phyloP scores from a whole-genome alignment of 2,329 filamentous ascomycete genomes.

The Didymella keratinophila region DNA sequence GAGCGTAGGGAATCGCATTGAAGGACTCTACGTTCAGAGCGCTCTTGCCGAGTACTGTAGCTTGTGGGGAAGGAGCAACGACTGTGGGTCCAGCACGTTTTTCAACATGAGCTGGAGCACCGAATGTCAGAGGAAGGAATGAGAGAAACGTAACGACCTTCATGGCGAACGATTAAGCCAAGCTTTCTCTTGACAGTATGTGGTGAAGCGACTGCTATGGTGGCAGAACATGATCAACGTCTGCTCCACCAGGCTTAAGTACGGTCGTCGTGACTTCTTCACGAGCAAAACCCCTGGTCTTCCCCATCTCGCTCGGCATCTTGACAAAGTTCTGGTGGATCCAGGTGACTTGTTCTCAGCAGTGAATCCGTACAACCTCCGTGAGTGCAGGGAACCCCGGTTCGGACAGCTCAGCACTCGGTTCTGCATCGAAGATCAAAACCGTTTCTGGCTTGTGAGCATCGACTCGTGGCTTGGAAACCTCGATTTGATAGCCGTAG shows the following conservation, averaged over 20 bases:
- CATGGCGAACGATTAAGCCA: constrained; percentile 32
- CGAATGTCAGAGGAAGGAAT: constrained; percentile 40
- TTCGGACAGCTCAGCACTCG: background rate
- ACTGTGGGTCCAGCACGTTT: constrained; percentile 62
- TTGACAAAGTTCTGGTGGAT: constrained; percentile 5
- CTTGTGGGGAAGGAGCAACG: constrained; percentile 58
- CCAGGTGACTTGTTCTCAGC: constrained; percentile 15
- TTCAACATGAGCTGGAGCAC: constrained; percentile 51
- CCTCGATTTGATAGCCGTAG: background rate
- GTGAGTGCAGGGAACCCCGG: constrained; percentile 9
- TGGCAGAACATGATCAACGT: background rate
- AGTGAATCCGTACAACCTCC: constrained; percentile 6
- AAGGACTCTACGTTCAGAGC: constrained; percentile 68
- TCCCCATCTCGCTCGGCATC: constrained; percentile 11
- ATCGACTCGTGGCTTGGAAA: background rate
- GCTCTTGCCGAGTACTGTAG: constrained; percentile 63
- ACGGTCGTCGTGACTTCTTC: constrained; percentile 6
- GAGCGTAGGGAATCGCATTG: constrained; percentile 77
- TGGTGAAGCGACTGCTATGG: background rate
- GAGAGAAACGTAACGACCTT: constrained; percentile 34
- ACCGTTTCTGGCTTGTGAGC: constrained; percentile 1
- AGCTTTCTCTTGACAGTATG: background rate
- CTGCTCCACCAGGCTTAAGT: constrained; percentile 9
- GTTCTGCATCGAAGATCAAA: constrained; percentile 9
- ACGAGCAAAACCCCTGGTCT: constrained; percentile 11